Percentiles rank a stretch among this genome's conserved stretches.
Evolutionary conservation across 163 green algal genomes (phyloP).

Genomic region (Coccomyxa subellipsoidea): DNA sequence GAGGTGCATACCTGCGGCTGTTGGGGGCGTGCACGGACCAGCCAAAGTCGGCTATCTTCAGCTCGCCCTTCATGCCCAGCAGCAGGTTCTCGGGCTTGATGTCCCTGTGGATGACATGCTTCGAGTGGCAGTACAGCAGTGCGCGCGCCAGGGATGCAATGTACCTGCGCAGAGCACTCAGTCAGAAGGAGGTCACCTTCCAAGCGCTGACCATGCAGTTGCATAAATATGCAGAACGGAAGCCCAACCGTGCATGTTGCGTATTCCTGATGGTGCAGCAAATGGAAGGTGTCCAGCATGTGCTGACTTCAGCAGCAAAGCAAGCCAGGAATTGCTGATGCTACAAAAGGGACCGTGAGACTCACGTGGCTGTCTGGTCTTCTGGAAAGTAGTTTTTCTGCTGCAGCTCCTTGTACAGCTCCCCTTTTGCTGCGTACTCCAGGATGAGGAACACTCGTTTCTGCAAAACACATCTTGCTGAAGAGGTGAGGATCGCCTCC

Average conservation of each 20-base stretch:
- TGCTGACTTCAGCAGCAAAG: no score
- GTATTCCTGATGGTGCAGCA: background rate
- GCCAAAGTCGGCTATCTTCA: slow-evolving; percentile 99
- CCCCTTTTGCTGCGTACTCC: slow-evolving; percentile 94
- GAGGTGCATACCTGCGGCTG: slow-evolving; percentile 58
- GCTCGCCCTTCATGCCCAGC: slow-evolving; percentile 76
- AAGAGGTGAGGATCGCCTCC: no score
- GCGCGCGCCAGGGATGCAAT: slow-evolving; percentile 79
- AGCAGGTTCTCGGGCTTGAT: slow-evolving; percentile 99
- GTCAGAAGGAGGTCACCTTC: no score
- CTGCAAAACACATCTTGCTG: slow-evolving; percentile 36
- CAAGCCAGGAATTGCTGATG: no score
- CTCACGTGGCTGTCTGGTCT: slow-evolving; percentile 74
- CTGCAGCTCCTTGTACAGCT: slow-evolving; percentile 98
- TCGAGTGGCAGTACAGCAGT: slow-evolving; percentile 94
- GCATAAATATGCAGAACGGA: no score
- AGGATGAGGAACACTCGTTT: slow-evolving; percentile 97
- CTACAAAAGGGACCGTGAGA: no score
- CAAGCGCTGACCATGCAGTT: no score
- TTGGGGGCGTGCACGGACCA: slow-evolving; percentile 96
- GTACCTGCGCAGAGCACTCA: slow-evolving; percentile 75
- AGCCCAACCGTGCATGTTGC: no score
- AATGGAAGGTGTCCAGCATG: no score
- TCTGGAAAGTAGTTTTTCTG: slow-evolving; percentile 79
- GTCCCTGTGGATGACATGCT: slow-evolving; percentile 98